Evolutionary conservation across 805 yeast species (phyloP).

Genomic region (Barnettozyma sp.): DNA sequence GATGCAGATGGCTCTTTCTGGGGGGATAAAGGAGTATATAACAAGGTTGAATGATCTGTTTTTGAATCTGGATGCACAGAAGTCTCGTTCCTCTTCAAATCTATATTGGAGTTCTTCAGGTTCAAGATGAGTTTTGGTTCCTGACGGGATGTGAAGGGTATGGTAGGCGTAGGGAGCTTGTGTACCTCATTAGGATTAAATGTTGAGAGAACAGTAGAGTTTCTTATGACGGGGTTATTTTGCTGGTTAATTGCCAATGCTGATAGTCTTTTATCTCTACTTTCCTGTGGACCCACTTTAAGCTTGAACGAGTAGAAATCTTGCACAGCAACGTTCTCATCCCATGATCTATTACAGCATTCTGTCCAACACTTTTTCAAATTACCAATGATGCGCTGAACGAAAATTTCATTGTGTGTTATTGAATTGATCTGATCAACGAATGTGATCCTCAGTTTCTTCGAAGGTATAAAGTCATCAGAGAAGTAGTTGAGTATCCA

Average conservation of each 20-base stretch:
- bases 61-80: neutral
- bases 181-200: constrained; percentile 19
- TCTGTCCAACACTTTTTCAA: constrained; percentile 45
- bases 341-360: constrained; percentile 25
- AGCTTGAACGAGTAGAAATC: constrained; percentile 19
- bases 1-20: constrained; percentile 12
- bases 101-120: constrained; percentile 23
- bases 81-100: constrained; percentile 15
- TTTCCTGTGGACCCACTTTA: constrained; percentile 24
- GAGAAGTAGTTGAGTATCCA: constrained; percentile 85
- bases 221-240: constrained; percentile 33
- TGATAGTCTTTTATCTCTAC: constrained; percentile 30
- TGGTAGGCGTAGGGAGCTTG: constrained; percentile 16
- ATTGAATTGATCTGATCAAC: constrained; percentile 30
- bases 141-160: constrained; percentile 1
- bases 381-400: constrained; percentile 35
- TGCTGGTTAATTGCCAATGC: constrained; percentile 32
- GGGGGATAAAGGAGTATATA: constrained; percentile 20
- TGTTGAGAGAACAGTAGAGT: constrained; percentile 33
- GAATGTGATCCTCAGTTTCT: constrained; percentile 40
- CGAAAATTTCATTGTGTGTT: constrained; percentile 20
- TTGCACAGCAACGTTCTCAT: constrained; percentile 25
- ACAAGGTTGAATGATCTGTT: constrained; percentile 9
- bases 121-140: constrained; percentile 18
- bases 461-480: constrained; percentile 66